These are phyloP conservation scores for Chlamydomonas sphaeroides DNA, from an alignment of 139 green algal species.

Conservation along the genomic window DNA sequence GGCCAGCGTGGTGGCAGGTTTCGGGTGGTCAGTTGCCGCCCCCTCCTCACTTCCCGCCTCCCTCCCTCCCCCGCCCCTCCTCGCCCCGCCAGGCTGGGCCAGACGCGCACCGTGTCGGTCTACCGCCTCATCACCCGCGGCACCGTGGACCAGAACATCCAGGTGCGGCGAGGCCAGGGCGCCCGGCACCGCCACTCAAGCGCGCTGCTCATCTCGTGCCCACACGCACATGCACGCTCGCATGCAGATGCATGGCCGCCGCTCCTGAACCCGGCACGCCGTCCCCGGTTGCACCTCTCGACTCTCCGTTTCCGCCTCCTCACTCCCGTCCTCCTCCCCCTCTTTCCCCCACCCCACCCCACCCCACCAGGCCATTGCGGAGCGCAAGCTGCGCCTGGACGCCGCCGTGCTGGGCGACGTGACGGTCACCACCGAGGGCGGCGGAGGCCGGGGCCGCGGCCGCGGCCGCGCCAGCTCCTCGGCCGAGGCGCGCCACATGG, in stretches of 20 bases:
- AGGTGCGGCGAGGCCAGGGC: background rate
- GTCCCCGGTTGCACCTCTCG: background rate
- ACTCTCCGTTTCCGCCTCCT: background rate
- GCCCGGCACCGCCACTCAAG: no score
- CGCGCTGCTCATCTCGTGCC: background rate
- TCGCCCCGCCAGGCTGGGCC: constrained; percentile 77
- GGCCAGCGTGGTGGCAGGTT: no score
- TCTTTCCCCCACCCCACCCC: no score
- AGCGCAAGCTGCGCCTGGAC: constrained; percentile 90
- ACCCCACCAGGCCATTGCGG: constrained; percentile 68
- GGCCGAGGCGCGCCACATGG: constrained; percentile 63
- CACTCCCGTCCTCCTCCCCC: background rate
- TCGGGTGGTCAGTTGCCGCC: no score
- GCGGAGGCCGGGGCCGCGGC: constrained; percentile 32
- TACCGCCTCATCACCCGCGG: constrained; percentile 86
- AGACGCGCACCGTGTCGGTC: constrained; percentile 88
- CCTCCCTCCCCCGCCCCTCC: background rate
- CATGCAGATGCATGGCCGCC: no score
- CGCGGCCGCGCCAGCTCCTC: constrained; percentile 34
- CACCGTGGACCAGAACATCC: constrained; percentile 80
- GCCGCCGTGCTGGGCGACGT: constrained; percentile 42
- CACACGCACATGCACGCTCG: no score
- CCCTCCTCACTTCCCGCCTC: no score
- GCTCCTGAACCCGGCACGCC: no score
- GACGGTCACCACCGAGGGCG: constrained; percentile 21